Conservation (phyloP, 169 alveolate genomes). For the Besnoitia besnoiti region DNA sequence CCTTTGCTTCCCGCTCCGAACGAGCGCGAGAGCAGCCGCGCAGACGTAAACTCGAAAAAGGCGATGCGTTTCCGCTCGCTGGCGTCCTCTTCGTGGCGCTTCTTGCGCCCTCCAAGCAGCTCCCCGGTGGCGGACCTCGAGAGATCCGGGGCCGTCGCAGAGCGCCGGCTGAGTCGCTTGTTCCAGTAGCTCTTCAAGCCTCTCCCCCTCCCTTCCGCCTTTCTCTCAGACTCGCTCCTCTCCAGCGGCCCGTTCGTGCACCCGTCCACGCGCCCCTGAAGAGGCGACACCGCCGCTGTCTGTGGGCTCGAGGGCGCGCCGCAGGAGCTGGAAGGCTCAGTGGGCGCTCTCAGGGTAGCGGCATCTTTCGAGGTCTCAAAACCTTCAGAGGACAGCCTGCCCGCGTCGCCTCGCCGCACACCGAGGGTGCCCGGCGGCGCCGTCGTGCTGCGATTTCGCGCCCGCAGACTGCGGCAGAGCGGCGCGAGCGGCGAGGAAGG, state of each 20-base stretch:
- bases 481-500: background rate
- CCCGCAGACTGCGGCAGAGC: background rate
- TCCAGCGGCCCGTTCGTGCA: no score
- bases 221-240: background rate
- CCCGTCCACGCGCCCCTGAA: no score
- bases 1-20: no score
- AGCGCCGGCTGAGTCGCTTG: background rate
- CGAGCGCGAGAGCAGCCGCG: background rate
- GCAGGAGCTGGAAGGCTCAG: no score
- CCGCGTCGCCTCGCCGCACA: background rate
- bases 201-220: background rate
- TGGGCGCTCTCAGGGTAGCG: no score
- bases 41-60: background rate
- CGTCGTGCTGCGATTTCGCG: background rate
- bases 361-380: no score
- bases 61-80: background rate
- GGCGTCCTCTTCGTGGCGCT: background rate
- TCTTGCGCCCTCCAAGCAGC: background rate
- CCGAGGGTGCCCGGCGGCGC: background rate
- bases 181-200: background rate
- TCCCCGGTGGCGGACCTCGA: background rate
- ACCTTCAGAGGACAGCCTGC: no score
- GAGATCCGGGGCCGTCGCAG: background rate
- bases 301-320: no score
- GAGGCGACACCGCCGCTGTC: no score